Percentiles rank a stretch among this genome's conserved stretches.
Conservation (phyloP, 2,329 filamentous ascomycete genomes). For the Phaeoacremonium minimum region DNA sequence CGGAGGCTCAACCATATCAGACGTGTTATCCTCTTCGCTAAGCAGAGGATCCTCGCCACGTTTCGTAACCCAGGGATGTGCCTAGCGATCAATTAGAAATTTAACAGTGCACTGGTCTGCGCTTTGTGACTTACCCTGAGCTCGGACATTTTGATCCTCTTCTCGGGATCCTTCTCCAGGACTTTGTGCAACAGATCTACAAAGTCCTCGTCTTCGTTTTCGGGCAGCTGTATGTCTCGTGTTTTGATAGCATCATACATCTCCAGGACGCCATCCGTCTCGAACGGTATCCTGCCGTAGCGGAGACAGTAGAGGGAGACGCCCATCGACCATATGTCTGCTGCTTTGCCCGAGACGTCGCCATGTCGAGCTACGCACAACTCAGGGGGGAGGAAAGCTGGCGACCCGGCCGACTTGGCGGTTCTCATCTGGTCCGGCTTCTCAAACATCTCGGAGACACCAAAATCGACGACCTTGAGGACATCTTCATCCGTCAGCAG, state of each 20-base stretch:
- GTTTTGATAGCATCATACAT: constrained; percentile 84
- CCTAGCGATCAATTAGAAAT: too few species aligned
- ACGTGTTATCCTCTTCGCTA: constrained; percentile 79
- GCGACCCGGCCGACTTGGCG: constrained; percentile 88
- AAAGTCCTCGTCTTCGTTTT: constrained; percentile 63
- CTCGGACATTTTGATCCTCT: constrained; percentile 77
- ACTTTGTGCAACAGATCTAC: constrained; percentile 68
- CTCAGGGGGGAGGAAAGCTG: constrained; percentile 91
- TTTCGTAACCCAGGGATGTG: constrained; percentile 90
- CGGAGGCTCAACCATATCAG: constrained; percentile 72
- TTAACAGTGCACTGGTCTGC: too few species aligned
- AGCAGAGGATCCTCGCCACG: constrained; percentile 73
- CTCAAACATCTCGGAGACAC: constrained; percentile 98
- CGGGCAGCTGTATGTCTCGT: constrained; percentile 59
- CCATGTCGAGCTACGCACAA: constrained; percentile 83
- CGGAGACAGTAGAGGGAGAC: constrained; percentile 89
- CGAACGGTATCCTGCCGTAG: constrained; percentile 86
- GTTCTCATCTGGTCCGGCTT: constrained; percentile 82
- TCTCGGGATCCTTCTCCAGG: constrained; percentile 79
- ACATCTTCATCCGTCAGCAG: constrained; percentile 85
- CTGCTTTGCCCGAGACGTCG: constrained; percentile 81
- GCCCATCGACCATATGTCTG: constrained; percentile 98
- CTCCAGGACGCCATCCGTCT: constrained; percentile 72
- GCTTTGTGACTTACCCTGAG: constrained; percentile 77
- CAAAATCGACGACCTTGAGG: constrained; percentile 97